A percentile compares a stretch with the other conserved stretches of the same genome.
Conservation (phyloP, 1,284 basidiomycete species). For the Phaffia rhodozyma region DNA sequence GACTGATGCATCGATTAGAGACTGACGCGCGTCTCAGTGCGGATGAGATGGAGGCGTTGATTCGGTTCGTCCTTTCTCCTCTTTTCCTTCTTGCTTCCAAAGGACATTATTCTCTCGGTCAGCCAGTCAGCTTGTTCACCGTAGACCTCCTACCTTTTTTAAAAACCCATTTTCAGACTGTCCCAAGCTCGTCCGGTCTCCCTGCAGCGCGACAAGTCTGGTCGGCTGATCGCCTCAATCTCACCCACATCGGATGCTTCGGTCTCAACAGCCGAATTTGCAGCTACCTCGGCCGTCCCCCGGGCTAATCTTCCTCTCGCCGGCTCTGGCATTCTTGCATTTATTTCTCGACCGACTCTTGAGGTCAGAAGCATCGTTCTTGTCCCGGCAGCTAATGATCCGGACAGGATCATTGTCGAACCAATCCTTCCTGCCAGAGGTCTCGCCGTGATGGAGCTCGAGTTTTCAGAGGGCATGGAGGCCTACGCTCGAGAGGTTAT, state of each 20-base stretch:
- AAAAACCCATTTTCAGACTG: background rate
- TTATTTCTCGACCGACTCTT: slow-evolving; percentile 8
- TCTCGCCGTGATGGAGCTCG: slow-evolving; percentile 5
- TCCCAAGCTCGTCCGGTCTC: slow-evolving; percentile 9
- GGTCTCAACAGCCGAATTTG: background rate
- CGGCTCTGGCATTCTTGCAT: slow-evolving; percentile 15
- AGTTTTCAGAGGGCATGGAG: slow-evolving; percentile 4
- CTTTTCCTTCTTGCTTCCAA: background rate
- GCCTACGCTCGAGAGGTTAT: background rate
- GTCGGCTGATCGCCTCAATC: slow-evolving; percentile 9
- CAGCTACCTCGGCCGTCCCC: slow-evolving; percentile 1
- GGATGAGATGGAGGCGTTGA: slow-evolving; percentile 10
- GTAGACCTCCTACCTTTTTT: background rate
- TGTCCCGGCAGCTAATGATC: background rate
- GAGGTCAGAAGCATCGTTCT: background rate
- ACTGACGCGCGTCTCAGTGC: background rate
- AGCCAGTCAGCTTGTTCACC: background rate
- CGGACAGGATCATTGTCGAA: background rate
- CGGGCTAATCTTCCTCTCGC: background rate
- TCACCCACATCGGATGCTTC: background rate
- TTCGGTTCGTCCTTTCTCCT: background rate
- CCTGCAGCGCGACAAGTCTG: background rate
- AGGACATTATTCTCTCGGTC: background rate
- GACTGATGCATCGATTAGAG: slow-evolving; percentile 13
- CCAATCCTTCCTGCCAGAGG: background rate